Evolutionary conservation across 1,139 yeast genomes (phyloP).

Genomic region (Taphrina populina): DNA sequence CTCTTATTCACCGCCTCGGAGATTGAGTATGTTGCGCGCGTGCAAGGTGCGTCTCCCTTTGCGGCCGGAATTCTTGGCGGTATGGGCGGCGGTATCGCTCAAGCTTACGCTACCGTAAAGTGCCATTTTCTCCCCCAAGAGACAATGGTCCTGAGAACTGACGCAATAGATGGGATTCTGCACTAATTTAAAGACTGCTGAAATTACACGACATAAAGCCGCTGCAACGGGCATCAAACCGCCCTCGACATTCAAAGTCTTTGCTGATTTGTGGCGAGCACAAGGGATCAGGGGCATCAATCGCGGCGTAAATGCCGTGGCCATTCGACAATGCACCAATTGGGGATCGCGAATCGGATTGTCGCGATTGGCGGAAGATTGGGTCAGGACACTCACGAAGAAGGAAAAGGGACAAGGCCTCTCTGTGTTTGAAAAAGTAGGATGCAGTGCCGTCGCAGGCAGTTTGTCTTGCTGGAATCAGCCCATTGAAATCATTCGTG

Average conservation of each 20-base stretch:
- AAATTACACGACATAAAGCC: slow-evolving; percentile 86
- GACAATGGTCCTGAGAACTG: no score
- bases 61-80: slow-evolving; percentile 93
- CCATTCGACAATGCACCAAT: slow-evolving; percentile 95
- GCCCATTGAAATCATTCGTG: slow-evolving; percentile 87
- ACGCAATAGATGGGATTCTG: slow-evolving; percentile 67
- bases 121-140: slow-evolving; percentile 10
- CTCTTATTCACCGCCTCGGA: slow-evolving; percentile 88
- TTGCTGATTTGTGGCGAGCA: slow-evolving; percentile 71
- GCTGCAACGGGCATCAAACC: slow-evolving; percentile 66
- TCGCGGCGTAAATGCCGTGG: slow-evolving; percentile 99
- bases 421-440: slow-evolving; percentile 72
- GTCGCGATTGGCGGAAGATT: slow-evolving; percentile 85
- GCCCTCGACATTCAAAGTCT: slow-evolving; percentile 80
- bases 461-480: slow-evolving; percentile 98
- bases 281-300: slow-evolving; percentile 95
- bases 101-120: slow-evolving; percentile 93
- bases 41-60: slow-evolving; percentile 64
- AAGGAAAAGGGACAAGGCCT: slow-evolving; percentile 64
- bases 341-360: slow-evolving; percentile 98
- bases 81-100: slow-evolving; percentile 81
- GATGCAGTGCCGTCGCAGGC: slow-evolving; percentile 91
- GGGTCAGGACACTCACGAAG: slow-evolving; percentile 62
- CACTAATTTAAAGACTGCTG: slow-evolving; percentile 94
- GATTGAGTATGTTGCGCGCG: slow-evolving; percentile 73